Evolutionary conservation across 2,329 filamentous ascomycete species (phyloP), one percentile per base, ranked within the genome.

Genomic region (Zymoseptoria pseudotritici): DNA sequence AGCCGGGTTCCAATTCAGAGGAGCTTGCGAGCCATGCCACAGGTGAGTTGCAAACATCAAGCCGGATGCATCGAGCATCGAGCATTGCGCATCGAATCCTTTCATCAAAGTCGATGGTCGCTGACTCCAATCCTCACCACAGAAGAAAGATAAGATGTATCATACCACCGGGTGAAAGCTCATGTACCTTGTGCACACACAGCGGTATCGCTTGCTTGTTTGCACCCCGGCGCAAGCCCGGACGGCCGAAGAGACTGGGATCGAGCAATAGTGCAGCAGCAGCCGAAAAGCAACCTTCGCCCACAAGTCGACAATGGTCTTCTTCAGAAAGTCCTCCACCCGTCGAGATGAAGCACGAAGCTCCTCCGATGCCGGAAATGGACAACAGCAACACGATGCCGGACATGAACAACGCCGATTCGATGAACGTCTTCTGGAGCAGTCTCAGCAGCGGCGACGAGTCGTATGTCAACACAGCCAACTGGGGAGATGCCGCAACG

Each of bases 61-160:
- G 36, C 17, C 36, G 13, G 13, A 46, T 17, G 13, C 36, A 46
- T 46, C 36, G 36, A 46, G 17, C 36, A 17, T 46, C 36, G 17
- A 46, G 36, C 36, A 46, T 46, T 11, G 36, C n/a, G 17, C 36
- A 42, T 42, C 36, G 2, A 42, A 10, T 13, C 20, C 50, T 10
- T 13, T 52, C 17, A 52, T 21, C 22, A 10, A 52, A 2, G 50
- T 13, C 20, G 42, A 50, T 46, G 19, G 17, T 22, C 5, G 49
- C 55, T 57, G 55, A 57, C 55, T 57, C 2, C 36, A 6, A 5
- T 46, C 49, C 50, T 4, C 50, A 5, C 20, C 36, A 55, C 46
- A 50, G 57, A n/a, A 54, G 57, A 4, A 59, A 59, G 51, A 59
- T 59, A 2, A 24, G 53, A 49, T 59, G 57, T 46, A 55, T 59